Evolutionary conservation across 2,329 filamentous ascomycete genomes (phyloP), one percentile per base, ranked within the genome.

Genomic region (Colletotrichum gloeosporioides): DNA sequence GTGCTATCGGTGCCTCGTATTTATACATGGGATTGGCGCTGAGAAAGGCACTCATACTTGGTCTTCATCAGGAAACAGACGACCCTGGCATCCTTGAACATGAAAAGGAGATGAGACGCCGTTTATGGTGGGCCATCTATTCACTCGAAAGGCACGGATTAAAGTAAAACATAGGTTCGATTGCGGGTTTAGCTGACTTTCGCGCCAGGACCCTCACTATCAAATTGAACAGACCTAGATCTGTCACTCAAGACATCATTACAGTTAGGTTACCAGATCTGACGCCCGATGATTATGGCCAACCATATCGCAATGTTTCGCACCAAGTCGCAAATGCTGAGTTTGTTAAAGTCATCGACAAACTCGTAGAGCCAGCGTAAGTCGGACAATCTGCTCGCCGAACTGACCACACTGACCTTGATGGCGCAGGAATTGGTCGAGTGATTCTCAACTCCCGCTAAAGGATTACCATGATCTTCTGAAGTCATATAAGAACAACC

Each of bases 1-100:
- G 79, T 69, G 82, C 84, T 0, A 80, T 84, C 44, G 82, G 82
- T 7, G 81, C 82, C 5, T 83, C 83, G 0, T 82, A 82, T 29
- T 69, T 82, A 8, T 82, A 82, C 31, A 79, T 82, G 77, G 81
- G 81, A 1, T 55, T 82, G 8, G 80, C 80, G 1, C 69, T 82
- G 8, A 73, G 81, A 16, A 82, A 82, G 29, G 81, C 81, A 1
- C 49, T 82, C 27, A 79, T 79, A 22, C 69, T 80, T 39, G 81
- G 81, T 53, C 77, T 82, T 2, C 80, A 82, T 71, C 78, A 80
- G 31, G 71, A 77, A 27, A 71, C 71, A 4, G 80, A 82, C 27
- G 80, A 81, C 9, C 63, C 76, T 9, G 72, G 29, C 6, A 4
- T 82, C 1, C 71, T 76, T 32, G 73, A 78, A 8, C 68, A 74